Evolutionary conservation across 1,139 yeast genomes (phyloP).

Genomic region (Debaryomyces singareniensis): DNA sequence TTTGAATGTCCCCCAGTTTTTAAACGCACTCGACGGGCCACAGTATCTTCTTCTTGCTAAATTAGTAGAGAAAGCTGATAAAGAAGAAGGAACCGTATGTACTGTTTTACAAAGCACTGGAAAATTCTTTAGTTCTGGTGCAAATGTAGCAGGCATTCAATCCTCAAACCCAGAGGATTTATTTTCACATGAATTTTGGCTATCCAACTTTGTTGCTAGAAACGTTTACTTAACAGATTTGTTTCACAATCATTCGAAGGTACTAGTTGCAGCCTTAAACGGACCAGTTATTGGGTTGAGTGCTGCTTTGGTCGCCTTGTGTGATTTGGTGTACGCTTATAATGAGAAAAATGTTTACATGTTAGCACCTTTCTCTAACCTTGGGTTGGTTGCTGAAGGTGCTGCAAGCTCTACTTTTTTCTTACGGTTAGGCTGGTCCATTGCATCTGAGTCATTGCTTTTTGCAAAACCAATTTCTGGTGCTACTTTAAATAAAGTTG

Average conservation of each 20-base stretch:
- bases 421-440: slow-evolving; percentile 65
- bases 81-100: slow-evolving; percentile 56
- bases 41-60: slow-evolving; percentile 64
- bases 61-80: slow-evolving; percentile 57
- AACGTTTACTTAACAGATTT: slow-evolving; percentile 65
- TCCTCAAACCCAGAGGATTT: slow-evolving; percentile 18
- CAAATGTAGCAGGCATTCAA: slow-evolving; percentile 46
- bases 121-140: slow-evolving; percentile 80
- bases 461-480: slow-evolving; percentile 64
- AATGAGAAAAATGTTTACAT: slow-evolving; percentile 53
- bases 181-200: slow-evolving; percentile 49
- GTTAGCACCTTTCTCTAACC: slow-evolving; percentile 73
- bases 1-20: slow-evolving; percentile 52
- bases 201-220: slow-evolving; percentile 56
- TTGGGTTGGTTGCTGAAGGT: slow-evolving; percentile 84
- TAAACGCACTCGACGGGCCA: slow-evolving; percentile 63
- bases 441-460: slow-evolving; percentile 68
- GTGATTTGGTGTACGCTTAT: slow-evolving; percentile 70
- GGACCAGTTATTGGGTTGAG: slow-evolving; percentile 86
- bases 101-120: slow-evolving; percentile 74
- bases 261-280: slow-evolving; percentile 69
- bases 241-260: slow-evolving; percentile 66
- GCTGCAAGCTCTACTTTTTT: slow-evolving; percentile 67
- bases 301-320: slow-evolving; percentile 66
- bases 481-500: slow-evolving; percentile 48